Base-by-base conservation (phyloP, 345 rosid species). In the Erysimum cheiranthoides region DNA sequence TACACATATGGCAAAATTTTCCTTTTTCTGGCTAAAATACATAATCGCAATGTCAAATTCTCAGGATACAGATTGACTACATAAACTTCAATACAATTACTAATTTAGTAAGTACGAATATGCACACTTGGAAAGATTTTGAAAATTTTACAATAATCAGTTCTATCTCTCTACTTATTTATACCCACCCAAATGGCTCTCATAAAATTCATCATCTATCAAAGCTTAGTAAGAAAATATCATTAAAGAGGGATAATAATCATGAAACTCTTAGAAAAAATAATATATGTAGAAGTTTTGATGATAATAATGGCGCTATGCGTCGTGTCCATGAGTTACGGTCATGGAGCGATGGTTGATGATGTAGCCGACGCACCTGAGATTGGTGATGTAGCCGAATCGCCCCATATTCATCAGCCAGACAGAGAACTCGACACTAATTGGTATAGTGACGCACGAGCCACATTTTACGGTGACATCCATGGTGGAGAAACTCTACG, bases 401-500 rank as follows among this genome's bases (percentile, higher is more conserved):
- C 30, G 25, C 25, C 25, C 25, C 25, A 21, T 21, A 21, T 21
- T 21, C 25, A 21, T 21, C 25, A 21, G 25, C 21, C 63, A 68
- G 16, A n/a, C 4, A 53, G 31, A 32, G 5, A 1, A 66, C 10
- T 49, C 35, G 40, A 43, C 47, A 21, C 25, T 34, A 1, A 5
- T 39, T 76, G 79, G 79, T 51, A 40, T n/a, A n/a, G n/a, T 25
- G 32, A 61, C 2, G 79, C 74, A 32, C 74, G 57, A 17, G 79
- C 79, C 47, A 61, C 74, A 61, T 76, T 61, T 66, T 76, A 76
- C 32, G 79, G 74, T 61, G 74, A 76, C 49, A 60, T 68, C 5
- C 38, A 53, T 51, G 79, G 79, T 40, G 42, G 64, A 51, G 79
- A 0, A 0, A 76, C 70, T 42, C 54, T 38, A 59, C 4, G 74